Evolutionary conservation across 2,329 filamentous ascomycete genomes (phyloP), one percentile per base, ranked within the genome.

Genomic region (Diaporthe sp.): DNA sequence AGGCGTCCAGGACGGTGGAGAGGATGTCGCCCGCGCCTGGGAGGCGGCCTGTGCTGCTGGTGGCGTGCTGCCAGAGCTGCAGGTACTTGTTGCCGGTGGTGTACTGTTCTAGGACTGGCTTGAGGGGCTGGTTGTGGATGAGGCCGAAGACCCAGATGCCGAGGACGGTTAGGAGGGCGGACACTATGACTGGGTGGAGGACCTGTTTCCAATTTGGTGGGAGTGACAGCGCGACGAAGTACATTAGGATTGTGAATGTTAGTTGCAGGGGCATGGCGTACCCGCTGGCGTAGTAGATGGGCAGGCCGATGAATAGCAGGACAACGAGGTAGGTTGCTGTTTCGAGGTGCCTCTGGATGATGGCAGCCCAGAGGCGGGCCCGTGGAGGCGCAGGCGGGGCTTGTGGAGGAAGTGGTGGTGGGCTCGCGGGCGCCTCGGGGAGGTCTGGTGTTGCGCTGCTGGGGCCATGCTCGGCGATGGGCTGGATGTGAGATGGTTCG

Each of bases 11-110:
- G 8, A 88, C 81, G 57, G 86, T 89, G 77, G 85, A 83, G 76
- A 92, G 87, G 31, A 92, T 79, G 78, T 92, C 90, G 28, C 89
- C 90, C 0, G 90, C 90, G 10, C 90, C 90, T 0, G 90, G 89
- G 2, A 81, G 78, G 5, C 75, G 72, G 53, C 3, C 83, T 74
- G 22, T 17, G 58, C 10, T 39, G 53, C 79, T 37, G 77, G 76
- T 44, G 22, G 82, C 73, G 19, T 84, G 82, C 17, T 84, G 80
- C 87, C 89, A 91, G 57, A 92, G 83, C 70, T 86, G 80, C 3
- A 88, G 83, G 79, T 92, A 92, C 57, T 85, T 88, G 8, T 86
- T 84, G 7, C 87, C 86, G 1, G 89, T 90, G 44, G 86, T 86
- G 81, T 92, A 92, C 4, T 83, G 82, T 2, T 78, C 76, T 0